Percentiles rank a stretch among this genome's conserved stretches.
phyloP scores from a whole-genome alignment of 2,329 filamentous ascomycete species.

The Colletotrichum sp. region DNA sequence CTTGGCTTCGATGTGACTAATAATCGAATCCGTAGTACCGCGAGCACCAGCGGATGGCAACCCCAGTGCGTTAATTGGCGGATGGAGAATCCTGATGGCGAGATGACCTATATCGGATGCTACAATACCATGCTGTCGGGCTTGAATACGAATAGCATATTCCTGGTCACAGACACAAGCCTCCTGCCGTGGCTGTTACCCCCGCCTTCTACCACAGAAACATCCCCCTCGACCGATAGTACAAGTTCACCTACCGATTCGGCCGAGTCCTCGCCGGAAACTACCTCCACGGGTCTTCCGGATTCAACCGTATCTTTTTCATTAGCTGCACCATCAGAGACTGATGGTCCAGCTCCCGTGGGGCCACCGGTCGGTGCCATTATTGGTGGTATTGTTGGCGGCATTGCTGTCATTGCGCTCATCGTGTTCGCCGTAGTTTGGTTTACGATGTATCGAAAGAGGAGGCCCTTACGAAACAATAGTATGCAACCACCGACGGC shows the following conservation, averaged over 20 bases:
- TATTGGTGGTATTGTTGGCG: conserved; percentile 40
- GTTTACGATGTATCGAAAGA: conserved; percentile 30
- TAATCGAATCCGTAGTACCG: not conserved
- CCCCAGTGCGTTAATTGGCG: not conserved
- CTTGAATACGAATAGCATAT: not conserved
- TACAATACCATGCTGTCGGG: not conserved
- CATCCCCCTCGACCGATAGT: not conserved
- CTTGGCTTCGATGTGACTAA: not conserved
- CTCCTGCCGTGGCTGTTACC: not conserved
- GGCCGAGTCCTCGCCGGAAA: not conserved
- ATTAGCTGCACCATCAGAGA: not conserved
- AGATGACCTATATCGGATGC: not conserved
- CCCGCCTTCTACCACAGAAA: not conserved
- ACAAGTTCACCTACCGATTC: not conserved
- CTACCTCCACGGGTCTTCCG: not conserved
- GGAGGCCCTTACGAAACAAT: not conserved
- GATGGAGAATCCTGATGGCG: not conserved
- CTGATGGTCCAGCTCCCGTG: not conserved
- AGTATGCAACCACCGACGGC: not conserved
- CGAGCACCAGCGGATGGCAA: not conserved
- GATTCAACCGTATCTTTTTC: not conserved
- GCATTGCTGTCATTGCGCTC: conserved; percentile 35
- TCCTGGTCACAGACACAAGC: not conserved
- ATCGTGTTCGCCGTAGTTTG: conserved; percentile 27
- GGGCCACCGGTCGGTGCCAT: conserved; percentile 31